Base-by-base conservation (phyloP, 331 rosid genomes). In the Cucumis variabilis region DNA sequence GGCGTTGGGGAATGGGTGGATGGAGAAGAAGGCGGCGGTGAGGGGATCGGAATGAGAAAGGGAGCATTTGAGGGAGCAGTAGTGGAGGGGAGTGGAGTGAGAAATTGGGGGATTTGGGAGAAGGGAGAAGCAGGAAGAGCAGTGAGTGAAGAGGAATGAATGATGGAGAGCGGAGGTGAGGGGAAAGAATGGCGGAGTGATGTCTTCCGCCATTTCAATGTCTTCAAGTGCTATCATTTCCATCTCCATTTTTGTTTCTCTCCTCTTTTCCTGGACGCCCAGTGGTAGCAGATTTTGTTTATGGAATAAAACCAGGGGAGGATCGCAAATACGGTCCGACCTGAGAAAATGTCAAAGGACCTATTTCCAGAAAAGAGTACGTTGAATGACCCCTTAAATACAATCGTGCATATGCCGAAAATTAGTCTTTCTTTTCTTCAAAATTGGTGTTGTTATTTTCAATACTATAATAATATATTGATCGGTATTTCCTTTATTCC, bases 11-110 rank as follows among this genome's bases (percentile, higher is more conserved):
- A 84, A 55, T 7, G 76, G 78, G 27, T 1, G 75, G 83, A 74
- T 53, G 66, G 30, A 58, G 90, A 85, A 88, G 88, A 60, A 79
- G 87, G 66, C 8, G 85, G 74, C 85, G 89, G 82, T 58, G 84
- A 87, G 3, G 30, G 91, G 88, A 70, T 87, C 6, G 44, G 92
- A 89, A 73, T 81, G 88, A 88, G 86, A 58, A 23, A 72, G 1
- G 53, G 88, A 92, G 89, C 94, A 93, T 48, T 13, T 91, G 30
- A 82, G 30, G 83, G 93, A 93, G 84, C 95, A 91, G 90, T 89
- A 90, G 88, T 53, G 79, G 86, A 53, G 76, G 51, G 23, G n/a
- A 69, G 60, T 46, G 46, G 86, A 66, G 83, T 66, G 65, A 44
- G 74, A 24, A 27, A 27, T 55, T 33, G 37, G 58, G 78, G 82